phyloP scores from a whole-genome alignment of 768 basidiomycete species.

The Phanerodontia chrysosporium region DNA sequence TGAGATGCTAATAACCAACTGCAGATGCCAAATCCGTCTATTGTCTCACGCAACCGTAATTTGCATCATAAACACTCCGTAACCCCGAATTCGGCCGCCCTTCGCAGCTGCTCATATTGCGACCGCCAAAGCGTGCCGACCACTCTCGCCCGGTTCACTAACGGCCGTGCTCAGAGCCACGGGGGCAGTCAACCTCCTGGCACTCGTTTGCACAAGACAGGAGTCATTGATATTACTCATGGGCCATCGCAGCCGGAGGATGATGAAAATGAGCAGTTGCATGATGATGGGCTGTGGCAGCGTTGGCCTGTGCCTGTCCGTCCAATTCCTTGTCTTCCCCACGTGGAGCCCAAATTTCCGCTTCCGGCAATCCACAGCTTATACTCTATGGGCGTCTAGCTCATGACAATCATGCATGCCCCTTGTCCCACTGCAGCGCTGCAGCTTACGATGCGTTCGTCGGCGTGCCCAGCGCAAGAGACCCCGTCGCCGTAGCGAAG shows the following conservation, averaged over 20 bases:
- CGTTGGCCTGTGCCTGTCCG: conserved; percentile 11
- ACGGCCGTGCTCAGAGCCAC: too few species aligned
- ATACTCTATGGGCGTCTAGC: conserved; percentile 14
- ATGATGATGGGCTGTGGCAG: conserved; percentile 2
- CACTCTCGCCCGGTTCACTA: background rate
- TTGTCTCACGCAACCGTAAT: conserved; percentile 19
- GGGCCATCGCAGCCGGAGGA: background rate
- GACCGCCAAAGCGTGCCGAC: background rate
- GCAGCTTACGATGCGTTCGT: too few species aligned
- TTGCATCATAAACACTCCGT: conserved; percentile 18
- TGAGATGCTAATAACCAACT: conserved; percentile 17
- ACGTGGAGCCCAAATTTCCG: conserved; percentile 9
- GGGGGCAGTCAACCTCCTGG: too few species aligned
- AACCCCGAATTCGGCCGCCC: conserved; percentile 15
- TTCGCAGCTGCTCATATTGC: background rate
- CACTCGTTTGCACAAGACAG: too few species aligned
- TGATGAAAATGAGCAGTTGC: conserved; percentile 1
- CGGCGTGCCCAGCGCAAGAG: too few species aligned
- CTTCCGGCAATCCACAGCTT: conserved; percentile 1
- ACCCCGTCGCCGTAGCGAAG: too few species aligned
- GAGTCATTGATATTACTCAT: background rate
- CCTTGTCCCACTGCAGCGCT: too few species aligned
- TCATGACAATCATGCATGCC: conserved; percentile 9
- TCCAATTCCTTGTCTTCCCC: background rate
- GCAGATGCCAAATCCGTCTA: conserved; percentile 16